Evolutionary conservation across 768 basidiomycete species (phyloP).

Genomic region (Suillus weaverae): DNA sequence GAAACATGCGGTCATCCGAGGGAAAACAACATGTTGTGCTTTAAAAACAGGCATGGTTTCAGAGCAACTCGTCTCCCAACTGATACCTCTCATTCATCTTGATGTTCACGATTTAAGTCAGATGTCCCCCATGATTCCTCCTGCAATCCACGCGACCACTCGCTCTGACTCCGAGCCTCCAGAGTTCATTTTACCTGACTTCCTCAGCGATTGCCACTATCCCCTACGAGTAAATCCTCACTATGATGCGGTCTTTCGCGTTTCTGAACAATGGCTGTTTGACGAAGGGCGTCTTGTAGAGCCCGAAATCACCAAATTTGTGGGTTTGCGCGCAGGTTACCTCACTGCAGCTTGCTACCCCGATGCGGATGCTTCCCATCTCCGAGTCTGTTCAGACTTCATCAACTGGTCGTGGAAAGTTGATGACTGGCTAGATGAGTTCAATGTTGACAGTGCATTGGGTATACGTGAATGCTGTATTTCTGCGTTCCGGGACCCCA

Average conservation of each 20-base stretch:
- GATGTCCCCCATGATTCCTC: background rate
- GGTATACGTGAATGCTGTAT: slow-evolving; percentile 31
- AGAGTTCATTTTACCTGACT: background rate
- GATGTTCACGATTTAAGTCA: background rate
- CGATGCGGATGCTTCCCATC: slow-evolving; percentile 51
- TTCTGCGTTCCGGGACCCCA: slow-evolving; percentile 30
- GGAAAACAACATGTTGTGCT: too few relatives aligned
- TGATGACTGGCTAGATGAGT: slow-evolving; percentile 29
- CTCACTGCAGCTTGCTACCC: slow-evolving; percentile 67
- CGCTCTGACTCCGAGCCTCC: background rate
- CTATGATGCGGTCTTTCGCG: background rate
- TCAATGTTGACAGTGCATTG: slow-evolving; percentile 27
- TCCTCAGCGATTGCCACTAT: background rate
- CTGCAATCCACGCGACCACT: background rate
- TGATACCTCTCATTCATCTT: background rate
- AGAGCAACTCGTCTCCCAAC: background rate
- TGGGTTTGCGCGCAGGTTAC: slow-evolving; percentile 43
- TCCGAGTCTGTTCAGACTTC: slow-evolving; percentile 68
- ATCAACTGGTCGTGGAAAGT: slow-evolving; percentile 48
- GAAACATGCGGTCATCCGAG: too few relatives aligned
- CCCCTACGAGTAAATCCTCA: background rate
- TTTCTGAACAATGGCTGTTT: background rate
- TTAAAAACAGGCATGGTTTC: background rate
- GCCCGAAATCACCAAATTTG: slow-evolving; percentile 40
- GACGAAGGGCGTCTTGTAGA: slow-evolving; percentile 12